phyloP scores from a whole-genome alignment of 2,329 filamentous ascomycete genomes.

The Fusarium duplospermum region DNA sequence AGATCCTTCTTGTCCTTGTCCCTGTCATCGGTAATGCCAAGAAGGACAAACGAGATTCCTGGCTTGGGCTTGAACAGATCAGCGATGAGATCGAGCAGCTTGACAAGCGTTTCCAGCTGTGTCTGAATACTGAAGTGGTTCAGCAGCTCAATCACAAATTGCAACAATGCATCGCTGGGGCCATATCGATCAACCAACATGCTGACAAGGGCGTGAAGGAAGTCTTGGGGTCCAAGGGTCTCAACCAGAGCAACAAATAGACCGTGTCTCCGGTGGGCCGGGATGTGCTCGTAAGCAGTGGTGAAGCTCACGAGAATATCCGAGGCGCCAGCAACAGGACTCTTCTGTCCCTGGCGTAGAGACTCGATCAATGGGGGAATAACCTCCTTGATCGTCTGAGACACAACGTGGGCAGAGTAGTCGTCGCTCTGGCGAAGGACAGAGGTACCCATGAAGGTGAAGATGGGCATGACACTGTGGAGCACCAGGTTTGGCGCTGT shows the following conservation, averaged over 20 bases:
- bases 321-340: constrained; percentile 82
- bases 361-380: constrained; percentile 91
- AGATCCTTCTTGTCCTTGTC: constrained; percentile 63
- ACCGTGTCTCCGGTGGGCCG: constrained; percentile 82
- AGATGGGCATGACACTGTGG: constrained; percentile 98
- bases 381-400: constrained; percentile 93
- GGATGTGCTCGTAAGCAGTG: constrained; percentile 95
- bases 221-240: constrained; percentile 87
- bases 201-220: constrained; percentile 86
- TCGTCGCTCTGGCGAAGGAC: constrained; percentile 94
- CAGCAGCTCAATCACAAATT: constrained; percentile 81
- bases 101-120: constrained; percentile 83
- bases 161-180: constrained; percentile 76
- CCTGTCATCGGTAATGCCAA: constrained; percentile 66
- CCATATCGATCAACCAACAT: constrained; percentile 94
- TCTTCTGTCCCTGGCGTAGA: constrained; percentile 82
- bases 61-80: constrained; percentile 84
- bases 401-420: constrained; percentile 95
- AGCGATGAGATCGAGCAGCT: constrained; percentile 78
- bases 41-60: constrained; percentile 76
- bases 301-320: constrained; percentile 96
- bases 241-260: constrained; percentile 88
- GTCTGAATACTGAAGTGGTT: constrained; percentile 77
- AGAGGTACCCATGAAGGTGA: constrained; percentile 96
- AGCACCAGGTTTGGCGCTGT: constrained; percentile 91